Conservation (phyloP, 495 filamentous ascomycete genomes). For the Penicillium cosmopolitanum region DNA sequence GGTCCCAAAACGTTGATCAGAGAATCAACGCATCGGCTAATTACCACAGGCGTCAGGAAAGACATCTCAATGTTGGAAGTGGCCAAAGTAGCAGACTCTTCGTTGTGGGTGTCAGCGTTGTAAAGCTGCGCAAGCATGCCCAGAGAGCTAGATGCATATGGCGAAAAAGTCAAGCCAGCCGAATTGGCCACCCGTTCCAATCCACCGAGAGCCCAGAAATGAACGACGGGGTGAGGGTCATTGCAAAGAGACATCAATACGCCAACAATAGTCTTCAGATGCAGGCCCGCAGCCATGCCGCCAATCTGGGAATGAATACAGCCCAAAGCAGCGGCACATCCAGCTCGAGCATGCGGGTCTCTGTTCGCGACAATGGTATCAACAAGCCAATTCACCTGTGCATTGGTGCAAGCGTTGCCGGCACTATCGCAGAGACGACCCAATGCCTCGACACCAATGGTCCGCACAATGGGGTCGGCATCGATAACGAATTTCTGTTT, state of each 20-base stretch:
- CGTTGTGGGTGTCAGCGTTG: slow-evolving; percentile 85
- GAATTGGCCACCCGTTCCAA: slow-evolving; percentile 88
- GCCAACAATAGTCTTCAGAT: slow-evolving; percentile 92
- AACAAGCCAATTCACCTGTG: slow-evolving; percentile 87
- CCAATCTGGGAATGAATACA: slow-evolving; percentile 94
- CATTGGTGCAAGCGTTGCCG: slow-evolving; percentile 85
- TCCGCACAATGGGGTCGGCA: slow-evolving; percentile 81
- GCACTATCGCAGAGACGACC: slow-evolving; percentile 87
- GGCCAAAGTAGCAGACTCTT: slow-evolving; percentile 73
- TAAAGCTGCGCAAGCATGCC: slow-evolving; percentile 94
- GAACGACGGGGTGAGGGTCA: slow-evolving; percentile 94
- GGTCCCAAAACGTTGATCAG: slow-evolving; percentile 95
- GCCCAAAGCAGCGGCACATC: slow-evolving; percentile 90
- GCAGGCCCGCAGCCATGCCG: slow-evolving; percentile 97
- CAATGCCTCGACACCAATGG: slow-evolving; percentile 83
- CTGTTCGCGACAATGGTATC: slow-evolving; percentile 92
- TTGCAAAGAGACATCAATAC: slow-evolving; percentile 94
- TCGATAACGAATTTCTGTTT: slow-evolving; percentile 72
- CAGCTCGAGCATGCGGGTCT: slow-evolving; percentile 89
- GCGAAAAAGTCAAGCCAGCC: slow-evolving; percentile 87
- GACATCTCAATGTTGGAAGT: slow-evolving; percentile 90
- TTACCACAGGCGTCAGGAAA: slow-evolving; percentile 75
- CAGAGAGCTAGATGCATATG: slow-evolving; percentile 84
- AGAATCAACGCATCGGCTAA: slow-evolving; percentile 89
- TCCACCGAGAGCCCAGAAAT: slow-evolving; percentile 93